Conservation (phyloP, 352 stramenopile genomes). For the Phytophthora idaei region DNA sequence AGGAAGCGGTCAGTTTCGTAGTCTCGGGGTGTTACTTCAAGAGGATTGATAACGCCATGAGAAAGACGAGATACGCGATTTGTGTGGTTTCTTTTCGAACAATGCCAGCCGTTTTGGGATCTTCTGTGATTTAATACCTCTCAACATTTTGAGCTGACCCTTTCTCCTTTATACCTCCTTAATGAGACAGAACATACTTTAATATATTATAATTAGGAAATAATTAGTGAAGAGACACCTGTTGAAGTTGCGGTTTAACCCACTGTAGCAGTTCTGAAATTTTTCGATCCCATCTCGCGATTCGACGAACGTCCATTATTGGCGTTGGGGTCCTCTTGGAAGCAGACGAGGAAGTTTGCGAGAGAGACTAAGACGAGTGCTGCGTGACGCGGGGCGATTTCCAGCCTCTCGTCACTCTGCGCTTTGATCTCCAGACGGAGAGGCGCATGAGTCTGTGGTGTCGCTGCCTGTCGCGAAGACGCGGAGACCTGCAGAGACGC, state of each 20-base stretch:
- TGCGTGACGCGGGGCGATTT: slow-evolving; percentile 29
- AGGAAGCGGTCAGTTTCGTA: not conserved
- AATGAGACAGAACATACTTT: not conserved
- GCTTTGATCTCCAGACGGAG: slow-evolving; percentile 15
- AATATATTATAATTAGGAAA: not conserved
- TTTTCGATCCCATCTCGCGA: slow-evolving; percentile 30
- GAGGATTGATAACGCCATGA: too few species aligned
- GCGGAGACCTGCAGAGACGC: slow-evolving; percentile 54
- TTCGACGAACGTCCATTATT: slow-evolving; percentile 29
- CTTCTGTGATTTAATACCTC: too few species aligned
- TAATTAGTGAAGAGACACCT: not conserved
- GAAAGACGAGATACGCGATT: too few species aligned
- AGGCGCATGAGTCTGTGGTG: slow-evolving; percentile 68
- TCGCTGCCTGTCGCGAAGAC: slow-evolving; percentile 72
- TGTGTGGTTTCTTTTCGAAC: too few species aligned
- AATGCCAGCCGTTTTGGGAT: too few species aligned
- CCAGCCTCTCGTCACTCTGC: slow-evolving; percentile 5
- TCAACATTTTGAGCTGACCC: too few species aligned
- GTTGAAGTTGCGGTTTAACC: not conserved
- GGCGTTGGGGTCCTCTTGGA: slow-evolving; percentile 2
- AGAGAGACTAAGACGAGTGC: slow-evolving; percentile 25
- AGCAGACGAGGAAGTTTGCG: slow-evolving; percentile 34
- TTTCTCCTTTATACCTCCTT: too few species aligned
- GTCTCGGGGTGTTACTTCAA: not conserved
- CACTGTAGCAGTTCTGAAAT: slow-evolving; percentile 11